Conservation (phyloP, 1,284 basidiomycete species). For the Malassezia sympodialis region DNA sequence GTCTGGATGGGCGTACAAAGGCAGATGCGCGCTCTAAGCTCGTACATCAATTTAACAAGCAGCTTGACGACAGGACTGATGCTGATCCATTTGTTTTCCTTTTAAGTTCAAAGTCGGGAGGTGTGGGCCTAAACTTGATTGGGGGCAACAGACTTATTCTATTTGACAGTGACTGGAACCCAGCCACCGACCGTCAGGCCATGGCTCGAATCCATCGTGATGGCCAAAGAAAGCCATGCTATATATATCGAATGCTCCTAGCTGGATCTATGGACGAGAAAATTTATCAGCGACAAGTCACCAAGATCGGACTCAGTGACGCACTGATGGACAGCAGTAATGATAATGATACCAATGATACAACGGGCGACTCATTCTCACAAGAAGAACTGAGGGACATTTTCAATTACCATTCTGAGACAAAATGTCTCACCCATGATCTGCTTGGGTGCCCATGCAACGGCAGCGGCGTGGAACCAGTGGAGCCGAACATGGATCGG, state of each 20-base stretch:
- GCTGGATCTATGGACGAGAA: constrained; percentile 49
- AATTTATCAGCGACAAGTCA: constrained; percentile 68
- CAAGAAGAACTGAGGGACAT: constrained; percentile 57
- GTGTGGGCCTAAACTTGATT: constrained; percentile 81
- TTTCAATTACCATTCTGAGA: constrained; percentile 71
- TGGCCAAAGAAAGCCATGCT: constrained; percentile 76
- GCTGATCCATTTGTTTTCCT: constrained; percentile 64
- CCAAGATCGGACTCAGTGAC: constrained; percentile 72
- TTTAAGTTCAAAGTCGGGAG: constrained; percentile 58
- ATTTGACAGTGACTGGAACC: constrained; percentile 91
- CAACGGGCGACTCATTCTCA: constrained; percentile 27
- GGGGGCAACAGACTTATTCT: constrained; percentile 86
- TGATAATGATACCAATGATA: constrained; percentile 25
- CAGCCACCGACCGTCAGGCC: constrained; percentile 72
- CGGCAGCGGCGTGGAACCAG: constrained; percentile 22
- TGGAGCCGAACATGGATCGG: constrained; percentile 9
- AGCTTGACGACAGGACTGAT: constrained; percentile 12
- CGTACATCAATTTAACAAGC: constrained; percentile 36
- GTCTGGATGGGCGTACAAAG: constrained; percentile 64
- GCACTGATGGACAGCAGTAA: constrained; percentile 50
- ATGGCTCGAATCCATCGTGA: constrained; percentile 82
- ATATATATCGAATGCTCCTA: constrained; percentile 76
- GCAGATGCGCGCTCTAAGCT: constrained; percentile 29
- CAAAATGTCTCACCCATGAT: constrained; percentile 79
- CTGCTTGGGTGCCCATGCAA: constrained; percentile 44